Conservation (phyloP, 306 rosid genomes). For the Dryas alaskensis region DNA sequence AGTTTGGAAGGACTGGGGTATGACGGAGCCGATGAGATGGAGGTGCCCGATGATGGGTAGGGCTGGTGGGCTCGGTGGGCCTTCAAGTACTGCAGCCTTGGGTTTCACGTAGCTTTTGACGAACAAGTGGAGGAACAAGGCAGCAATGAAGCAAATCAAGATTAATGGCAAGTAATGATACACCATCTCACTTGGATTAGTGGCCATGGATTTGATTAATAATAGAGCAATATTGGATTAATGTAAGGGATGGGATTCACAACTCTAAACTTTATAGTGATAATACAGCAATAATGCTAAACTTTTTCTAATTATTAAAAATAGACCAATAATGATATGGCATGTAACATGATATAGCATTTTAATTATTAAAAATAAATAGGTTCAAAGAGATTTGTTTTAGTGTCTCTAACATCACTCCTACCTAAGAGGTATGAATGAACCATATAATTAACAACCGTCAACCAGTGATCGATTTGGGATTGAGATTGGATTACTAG, state of each 20-base stretch:
- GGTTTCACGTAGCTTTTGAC: slow-evolving; percentile 13
- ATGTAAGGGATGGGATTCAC: background rate
- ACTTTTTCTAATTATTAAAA: no score
- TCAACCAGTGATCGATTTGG: no score
- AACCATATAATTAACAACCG: no score
- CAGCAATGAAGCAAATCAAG: slow-evolving; percentile 5
- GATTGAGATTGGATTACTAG: background rate
- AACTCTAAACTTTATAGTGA: background rate
- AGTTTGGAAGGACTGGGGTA: slow-evolving; percentile 52
- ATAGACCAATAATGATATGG: no score
- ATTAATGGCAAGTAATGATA: background rate
- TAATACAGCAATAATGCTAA: no score
- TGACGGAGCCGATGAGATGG: slow-evolving; percentile 44
- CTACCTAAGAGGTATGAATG: no score
- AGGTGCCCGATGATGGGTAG: slow-evolving; percentile 47
- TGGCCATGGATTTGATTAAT: background rate
- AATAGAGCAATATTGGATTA: background rate
- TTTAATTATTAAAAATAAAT: no score
- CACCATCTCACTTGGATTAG: background rate
- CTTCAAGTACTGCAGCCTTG: background rate
- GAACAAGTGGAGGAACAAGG: slow-evolving; percentile 15
- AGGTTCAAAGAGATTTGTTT: no score
- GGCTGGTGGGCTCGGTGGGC: slow-evolving; percentile 37
- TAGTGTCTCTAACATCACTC: no score
- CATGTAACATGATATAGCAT: no score